Conservation (phyloP, 306 rosid species). For the Elaeagnus macrophylla region DNA sequence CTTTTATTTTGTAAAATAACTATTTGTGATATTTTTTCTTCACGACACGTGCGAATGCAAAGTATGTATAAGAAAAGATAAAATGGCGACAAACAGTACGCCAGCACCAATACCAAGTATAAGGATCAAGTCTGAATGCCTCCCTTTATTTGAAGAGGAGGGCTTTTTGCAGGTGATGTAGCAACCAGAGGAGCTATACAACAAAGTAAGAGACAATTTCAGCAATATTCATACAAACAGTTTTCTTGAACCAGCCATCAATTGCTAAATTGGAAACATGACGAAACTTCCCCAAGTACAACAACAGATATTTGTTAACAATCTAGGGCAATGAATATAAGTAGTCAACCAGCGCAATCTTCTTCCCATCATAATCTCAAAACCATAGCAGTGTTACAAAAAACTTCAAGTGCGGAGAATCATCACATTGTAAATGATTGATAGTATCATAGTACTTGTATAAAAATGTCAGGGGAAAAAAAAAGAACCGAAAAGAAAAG, state of each 20-base stretch:
- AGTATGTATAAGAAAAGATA: constrained; percentile 44
- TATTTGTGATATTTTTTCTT: too few relatives aligned
- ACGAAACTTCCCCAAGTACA: background rate
- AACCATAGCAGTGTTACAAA: background rate
- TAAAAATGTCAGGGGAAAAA: background rate
- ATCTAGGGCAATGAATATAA: background rate
- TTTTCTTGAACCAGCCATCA: background rate
- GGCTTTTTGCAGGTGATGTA: constrained; percentile 48
- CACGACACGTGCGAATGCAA: constrained; percentile 46
- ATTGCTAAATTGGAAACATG: background rate
- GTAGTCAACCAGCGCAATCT: background rate
- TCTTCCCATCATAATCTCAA: background rate
- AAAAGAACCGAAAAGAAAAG: background rate
- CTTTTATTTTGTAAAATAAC: too few relatives aligned
- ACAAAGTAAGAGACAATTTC: constrained; percentile 16
- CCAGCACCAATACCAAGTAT: constrained; percentile 65
- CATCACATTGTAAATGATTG: background rate
- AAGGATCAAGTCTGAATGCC: constrained; percentile 51
- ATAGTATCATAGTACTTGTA: background rate
- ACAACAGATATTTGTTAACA: background rate
- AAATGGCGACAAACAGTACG: constrained; percentile 53
- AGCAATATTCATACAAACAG: constrained; percentile 4
- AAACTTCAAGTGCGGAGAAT: background rate
- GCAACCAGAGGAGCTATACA: constrained; percentile 53
- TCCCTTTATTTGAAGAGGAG: constrained; percentile 39